Conservation (phyloP, 1,284 basidiomycete species). For the Takashimella koratensis region DNA sequence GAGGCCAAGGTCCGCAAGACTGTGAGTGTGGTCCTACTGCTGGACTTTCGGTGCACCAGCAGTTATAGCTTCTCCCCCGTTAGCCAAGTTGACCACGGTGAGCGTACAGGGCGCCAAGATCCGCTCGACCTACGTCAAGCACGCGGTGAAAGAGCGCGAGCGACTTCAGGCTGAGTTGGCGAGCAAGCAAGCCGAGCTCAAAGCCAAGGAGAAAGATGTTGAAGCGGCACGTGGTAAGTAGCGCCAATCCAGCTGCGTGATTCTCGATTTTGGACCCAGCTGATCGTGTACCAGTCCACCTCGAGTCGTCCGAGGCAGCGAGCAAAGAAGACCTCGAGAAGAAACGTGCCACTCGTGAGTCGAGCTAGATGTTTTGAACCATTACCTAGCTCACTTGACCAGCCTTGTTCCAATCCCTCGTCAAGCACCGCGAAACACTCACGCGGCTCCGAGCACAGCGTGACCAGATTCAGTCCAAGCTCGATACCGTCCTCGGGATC, state of each 20-base stretch:
- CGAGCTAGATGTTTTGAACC: background rate
- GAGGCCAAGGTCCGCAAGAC: slow-evolving; percentile 75
- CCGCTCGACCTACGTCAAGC: slow-evolving; percentile 78
- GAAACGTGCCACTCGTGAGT: slow-evolving; percentile 80
- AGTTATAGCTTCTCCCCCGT: too few species aligned
- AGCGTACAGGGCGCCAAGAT: slow-evolving; percentile 86
- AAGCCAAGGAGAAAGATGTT: slow-evolving; percentile 59
- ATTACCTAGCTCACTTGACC: background rate
- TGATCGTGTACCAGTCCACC: slow-evolving; percentile 15
- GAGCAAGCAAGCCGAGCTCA: slow-evolving; percentile 58
- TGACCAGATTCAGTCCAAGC: slow-evolving; percentile 66
- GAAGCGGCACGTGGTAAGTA: slow-evolving; percentile 36
- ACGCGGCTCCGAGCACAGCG: slow-evolving; percentile 70
- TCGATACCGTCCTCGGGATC: slow-evolving; percentile 77
- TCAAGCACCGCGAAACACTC: slow-evolving; percentile 69
- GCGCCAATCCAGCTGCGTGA: background rate
- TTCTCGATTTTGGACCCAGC: background rate
- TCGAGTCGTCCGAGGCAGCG: slow-evolving; percentile 32
- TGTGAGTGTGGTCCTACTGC: too few species aligned
- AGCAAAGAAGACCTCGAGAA: slow-evolving; percentile 57
- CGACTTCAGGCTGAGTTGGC: slow-evolving; percentile 63
- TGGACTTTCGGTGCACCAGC: too few species aligned
- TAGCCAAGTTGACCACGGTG: too few species aligned
- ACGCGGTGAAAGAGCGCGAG: slow-evolving; percentile 80
- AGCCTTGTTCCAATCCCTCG: slow-evolving; percentile 77